These are phyloP conservation scores for Clavaria fumosa DNA, from an alignment of 768 basidiomycete species.

Conservation along the genomic window DNA sequence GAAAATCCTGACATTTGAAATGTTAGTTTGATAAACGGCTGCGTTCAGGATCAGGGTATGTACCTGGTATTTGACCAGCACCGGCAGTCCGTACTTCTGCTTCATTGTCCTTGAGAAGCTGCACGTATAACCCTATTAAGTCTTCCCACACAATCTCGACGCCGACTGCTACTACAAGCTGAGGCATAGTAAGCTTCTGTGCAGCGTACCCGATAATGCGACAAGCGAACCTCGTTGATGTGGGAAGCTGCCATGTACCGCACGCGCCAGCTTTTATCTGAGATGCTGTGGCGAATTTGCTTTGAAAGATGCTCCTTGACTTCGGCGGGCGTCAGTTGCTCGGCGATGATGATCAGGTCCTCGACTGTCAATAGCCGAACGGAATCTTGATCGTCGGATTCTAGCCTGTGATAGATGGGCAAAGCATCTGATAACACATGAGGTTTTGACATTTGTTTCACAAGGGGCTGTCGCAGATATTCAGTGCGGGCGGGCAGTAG, in stretches of 20 bases:
- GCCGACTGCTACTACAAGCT: slow-evolving; percentile 89
- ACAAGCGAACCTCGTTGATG: slow-evolving; percentile 68
- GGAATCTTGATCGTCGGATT: slow-evolving; percentile 95
- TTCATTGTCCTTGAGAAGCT: slow-evolving; percentile 93
- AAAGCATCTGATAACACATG: slow-evolving; percentile 79
- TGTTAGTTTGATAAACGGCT: too few species aligned
- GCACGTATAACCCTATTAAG: slow-evolving; percentile 82
- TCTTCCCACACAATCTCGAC: slow-evolving; percentile 86
- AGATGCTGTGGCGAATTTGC: slow-evolving; percentile 75
- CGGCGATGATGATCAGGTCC: slow-evolving; percentile 84
- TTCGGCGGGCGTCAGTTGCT: slow-evolving; percentile 73
- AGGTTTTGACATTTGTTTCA: slow-evolving; percentile 63
- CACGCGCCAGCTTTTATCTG: slow-evolving; percentile 97
- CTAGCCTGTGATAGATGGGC: slow-evolving; percentile 84
- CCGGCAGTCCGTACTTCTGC: slow-evolving; percentile 96
- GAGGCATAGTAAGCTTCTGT: slow-evolving; percentile 7
- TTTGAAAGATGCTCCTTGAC: slow-evolving; percentile 80
- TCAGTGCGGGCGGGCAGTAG: slow-evolving; percentile 6
- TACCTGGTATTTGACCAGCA: slow-evolving; percentile 93
- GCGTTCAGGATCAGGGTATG: slow-evolving; percentile 11
- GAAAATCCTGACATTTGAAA: slow-evolving; percentile 57
- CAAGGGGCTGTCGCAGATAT: slow-evolving; percentile 40
- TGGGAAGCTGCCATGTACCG: slow-evolving; percentile 97
- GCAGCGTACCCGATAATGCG: background rate
- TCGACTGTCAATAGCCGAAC: slow-evolving; percentile 92